Evolutionary conservation across 495 filamentous ascomycete species (phyloP).

Genomic region (Aspergillus heteromorphus): DNA sequence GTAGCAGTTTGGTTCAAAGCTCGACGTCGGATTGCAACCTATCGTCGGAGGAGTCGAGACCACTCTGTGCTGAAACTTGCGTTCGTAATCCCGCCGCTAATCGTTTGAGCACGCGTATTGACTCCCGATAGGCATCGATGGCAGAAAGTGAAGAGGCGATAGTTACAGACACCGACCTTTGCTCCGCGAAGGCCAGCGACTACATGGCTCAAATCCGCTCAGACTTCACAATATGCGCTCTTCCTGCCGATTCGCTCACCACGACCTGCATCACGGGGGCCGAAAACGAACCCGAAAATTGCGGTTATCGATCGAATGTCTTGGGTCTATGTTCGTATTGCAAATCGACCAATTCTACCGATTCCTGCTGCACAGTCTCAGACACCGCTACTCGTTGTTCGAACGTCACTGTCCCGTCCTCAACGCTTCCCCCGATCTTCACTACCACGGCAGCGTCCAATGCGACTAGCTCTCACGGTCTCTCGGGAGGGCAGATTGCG

Average conservation of each 20-base stretch:
- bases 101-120: constrained; percentile 14
- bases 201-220: constrained; percentile 77
- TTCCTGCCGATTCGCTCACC: constrained; percentile 72
- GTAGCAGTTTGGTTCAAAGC: constrained; percentile 92
- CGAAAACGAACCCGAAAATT: constrained; percentile 79
- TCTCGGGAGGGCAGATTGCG: constrained; percentile 82
- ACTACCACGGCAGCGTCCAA: constrained; percentile 45
- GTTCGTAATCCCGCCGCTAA: constrained; percentile 44
- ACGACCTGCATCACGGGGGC: constrained; percentile 68
- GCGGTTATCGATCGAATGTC: constrained; percentile 78
- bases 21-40: constrained; percentile 70
- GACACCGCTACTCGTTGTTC: constrained; percentile 63
- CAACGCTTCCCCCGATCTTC: constrained; percentile 62
- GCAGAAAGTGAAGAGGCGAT: constrained; percentile 86
- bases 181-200: constrained; percentile 54
- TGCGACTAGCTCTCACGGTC: constrained; percentile 37
- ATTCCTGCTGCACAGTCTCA: constrained; percentile 90
- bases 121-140: constrained; percentile 59
- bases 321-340: constrained; percentile 87
- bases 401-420: constrained; percentile 67
- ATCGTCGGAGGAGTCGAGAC: constrained; percentile 55
- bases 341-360: constrained; percentile 76
- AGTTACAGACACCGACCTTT: constrained; percentile 66
- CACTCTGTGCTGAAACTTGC: constrained; percentile 88
- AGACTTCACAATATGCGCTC: constrained; percentile 85